Conservation (phyloP, 257 asterid genomes). For the Solanum lycopersicoides region DNA sequence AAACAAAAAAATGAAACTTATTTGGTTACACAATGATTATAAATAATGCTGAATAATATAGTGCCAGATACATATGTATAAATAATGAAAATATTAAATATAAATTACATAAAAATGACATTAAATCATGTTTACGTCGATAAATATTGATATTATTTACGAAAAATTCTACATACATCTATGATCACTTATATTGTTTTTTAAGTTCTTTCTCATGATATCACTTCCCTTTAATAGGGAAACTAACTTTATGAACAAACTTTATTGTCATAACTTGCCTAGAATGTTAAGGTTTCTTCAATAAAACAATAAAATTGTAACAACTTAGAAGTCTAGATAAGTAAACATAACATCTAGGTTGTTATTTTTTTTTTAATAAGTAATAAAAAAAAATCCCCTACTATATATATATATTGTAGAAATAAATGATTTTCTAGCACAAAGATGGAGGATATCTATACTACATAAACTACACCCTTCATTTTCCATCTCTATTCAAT, state of each 20-base stretch:
- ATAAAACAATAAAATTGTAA: background rate
- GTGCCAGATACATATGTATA: background rate
- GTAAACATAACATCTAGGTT: background rate
- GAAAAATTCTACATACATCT: background rate
- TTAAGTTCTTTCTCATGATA: background rate
- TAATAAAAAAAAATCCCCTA: background rate
- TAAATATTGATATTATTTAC: too few relatives aligned
- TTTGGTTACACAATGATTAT: background rate
- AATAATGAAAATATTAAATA: too few relatives aligned
- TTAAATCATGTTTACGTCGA: too few relatives aligned
- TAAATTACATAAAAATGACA: too few relatives aligned
- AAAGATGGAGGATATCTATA: background rate
- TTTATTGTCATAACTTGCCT: background rate
- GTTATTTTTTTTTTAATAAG: background rate
- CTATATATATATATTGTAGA: background rate
- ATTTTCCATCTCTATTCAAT: background rate
- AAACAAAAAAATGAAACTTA: background rate
- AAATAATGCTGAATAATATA: too few relatives aligned
- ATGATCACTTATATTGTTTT: background rate
- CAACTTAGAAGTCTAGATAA: background rate
- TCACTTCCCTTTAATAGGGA: background rate
- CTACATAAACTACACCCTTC: background rate
- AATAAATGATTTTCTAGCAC: background rate
- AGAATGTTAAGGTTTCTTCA: background rate
- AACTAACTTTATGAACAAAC: background rate